phyloP scores from a whole-genome alignment of 2,329 filamentous ascomycete species.

The Alternaria alternata region DNA sequence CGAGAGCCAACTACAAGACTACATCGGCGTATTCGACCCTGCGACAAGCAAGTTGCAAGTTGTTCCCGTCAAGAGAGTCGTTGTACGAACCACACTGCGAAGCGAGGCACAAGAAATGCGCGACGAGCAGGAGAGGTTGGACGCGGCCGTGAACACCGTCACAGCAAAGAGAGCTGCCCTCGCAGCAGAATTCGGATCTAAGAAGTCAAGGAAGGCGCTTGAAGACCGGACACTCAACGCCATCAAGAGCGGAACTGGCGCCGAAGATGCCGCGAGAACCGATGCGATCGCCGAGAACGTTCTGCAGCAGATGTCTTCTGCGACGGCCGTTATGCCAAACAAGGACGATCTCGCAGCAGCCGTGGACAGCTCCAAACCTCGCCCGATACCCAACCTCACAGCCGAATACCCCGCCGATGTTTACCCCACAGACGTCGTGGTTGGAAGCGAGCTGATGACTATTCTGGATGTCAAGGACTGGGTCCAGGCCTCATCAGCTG shows the following conservation, averaged over 20 bases:
- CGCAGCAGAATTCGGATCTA: conserved; percentile 82
- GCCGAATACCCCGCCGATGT: conserved; percentile 75
- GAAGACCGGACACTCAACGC: conserved; percentile 74
- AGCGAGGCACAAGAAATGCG: conserved; percentile 54
- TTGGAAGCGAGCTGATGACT: conserved; percentile 73
- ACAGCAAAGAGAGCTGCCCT: conserved; percentile 72
- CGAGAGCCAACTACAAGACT: conserved; percentile 65
- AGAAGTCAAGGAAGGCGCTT: conserved; percentile 83
- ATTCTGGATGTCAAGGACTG: conserved; percentile 76
- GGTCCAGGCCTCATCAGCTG: conserved; percentile 70
- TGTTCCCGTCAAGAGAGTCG: conserved; percentile 61
- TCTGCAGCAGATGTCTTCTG: conserved; percentile 68
- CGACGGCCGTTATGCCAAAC: conserved; percentile 72
- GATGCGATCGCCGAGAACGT: conserved; percentile 55
- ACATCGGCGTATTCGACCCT: conserved; percentile 68
- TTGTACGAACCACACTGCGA: conserved; percentile 60
- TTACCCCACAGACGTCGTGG: conserved; percentile 71
- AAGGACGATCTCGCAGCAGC: conserved; percentile 70
- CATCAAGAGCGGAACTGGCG: conserved; percentile 56
- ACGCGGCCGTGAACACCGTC: conserved; percentile 50
- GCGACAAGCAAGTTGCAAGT: conserved; percentile 62
- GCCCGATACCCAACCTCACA: conserved; percentile 73
- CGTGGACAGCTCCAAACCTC: conserved; percentile 73
- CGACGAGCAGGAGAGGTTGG: conserved; percentile 39
- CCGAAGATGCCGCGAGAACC: background rate